phyloP scores from a whole-genome alignment of 306 rosid species.

The Gastrolobium villosum region DNA sequence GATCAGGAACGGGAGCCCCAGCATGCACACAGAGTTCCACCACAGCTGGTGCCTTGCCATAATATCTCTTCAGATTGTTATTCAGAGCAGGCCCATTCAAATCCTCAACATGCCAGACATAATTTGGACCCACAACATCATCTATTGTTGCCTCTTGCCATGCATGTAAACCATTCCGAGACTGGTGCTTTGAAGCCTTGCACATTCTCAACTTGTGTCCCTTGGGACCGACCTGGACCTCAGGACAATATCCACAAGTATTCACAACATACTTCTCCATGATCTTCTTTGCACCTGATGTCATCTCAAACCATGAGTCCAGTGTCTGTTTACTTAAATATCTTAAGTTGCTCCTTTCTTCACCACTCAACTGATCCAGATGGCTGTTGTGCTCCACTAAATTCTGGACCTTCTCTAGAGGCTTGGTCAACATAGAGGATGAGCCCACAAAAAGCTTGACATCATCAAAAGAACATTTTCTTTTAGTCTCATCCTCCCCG shows the following conservation, averaged over 20 bases:
- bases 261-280: constrained; percentile 77
- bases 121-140: constrained; percentile 74
- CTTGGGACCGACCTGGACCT: constrained; percentile 87
- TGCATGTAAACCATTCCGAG: constrained; percentile 89
- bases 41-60: constrained; percentile 92
- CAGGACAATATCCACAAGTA: constrained; percentile 89
- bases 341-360: constrained; percentile 46
- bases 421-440: constrained; percentile 35
- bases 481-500: constrained; percentile 42
- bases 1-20: constrained; percentile 78
- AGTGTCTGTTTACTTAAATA: constrained; percentile 60
- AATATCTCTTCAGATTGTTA: constrained; percentile 84
- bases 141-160: constrained; percentile 91
- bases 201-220: constrained; percentile 95
- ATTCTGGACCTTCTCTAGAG: constrained; percentile 41
- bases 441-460: constrained; percentile 27
- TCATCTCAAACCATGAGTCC: constrained; percentile 85
- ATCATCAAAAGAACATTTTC: constrained; percentile 36
- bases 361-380: constrained; percentile 49
- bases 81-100: constrained; percentile 62
- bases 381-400: constrained; percentile 44
- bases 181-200: constrained; percentile 89
- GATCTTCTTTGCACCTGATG: constrained; percentile 69
- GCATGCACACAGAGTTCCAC: constrained; percentile 89
- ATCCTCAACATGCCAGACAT: constrained; percentile 89